Percentiles rank a stretch among this genome's conserved stretches.
Conservation (phyloP, 192 early-diverging fungal genomes). For the Geosiphon pyriformis region DNA sequence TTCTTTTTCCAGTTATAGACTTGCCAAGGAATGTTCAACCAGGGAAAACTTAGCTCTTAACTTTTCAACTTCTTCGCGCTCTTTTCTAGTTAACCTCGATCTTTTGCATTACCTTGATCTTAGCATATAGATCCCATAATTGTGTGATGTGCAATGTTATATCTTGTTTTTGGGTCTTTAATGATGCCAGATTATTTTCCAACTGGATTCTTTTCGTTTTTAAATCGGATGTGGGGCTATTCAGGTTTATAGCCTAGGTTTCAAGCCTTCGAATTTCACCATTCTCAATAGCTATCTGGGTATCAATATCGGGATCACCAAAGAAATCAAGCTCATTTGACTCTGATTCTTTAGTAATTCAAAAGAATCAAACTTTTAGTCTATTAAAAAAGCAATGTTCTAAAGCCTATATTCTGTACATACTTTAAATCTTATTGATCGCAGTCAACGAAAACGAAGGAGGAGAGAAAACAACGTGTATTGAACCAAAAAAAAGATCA, state of each 20-base stretch:
- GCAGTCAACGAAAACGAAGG: no score
- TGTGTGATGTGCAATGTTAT: constrained; percentile 51
- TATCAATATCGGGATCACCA: constrained; percentile 33
- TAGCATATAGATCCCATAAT: constrained; percentile 48
- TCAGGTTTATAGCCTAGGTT: constrained; percentile 49
- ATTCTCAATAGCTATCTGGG: constrained; percentile 51
- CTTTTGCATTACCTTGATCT: constrained; percentile 50
- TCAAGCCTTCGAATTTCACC: constrained; percentile 58
- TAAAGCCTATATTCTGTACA: no score
- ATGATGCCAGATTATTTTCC: constrained; percentile 55
- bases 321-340: constrained; percentile 43
- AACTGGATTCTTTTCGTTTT: constrained; percentile 44
- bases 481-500: not conserved
- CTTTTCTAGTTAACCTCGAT: constrained; percentile 40
- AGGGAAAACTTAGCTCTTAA: constrained; percentile 42
- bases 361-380: no score
- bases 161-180: constrained; percentile 59
- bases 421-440: no score
- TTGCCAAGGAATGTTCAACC: constrained; percentile 42
- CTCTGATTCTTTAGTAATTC: no score
- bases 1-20: constrained; percentile 43
- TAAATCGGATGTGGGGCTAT: constrained; percentile 47
- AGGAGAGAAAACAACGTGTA: no score
- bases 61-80: constrained; percentile 41
- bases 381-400: no score